Evolutionary conservation across 1,139 yeast species (phyloP).

Genomic region (Kluyveromyces sp.): DNA sequence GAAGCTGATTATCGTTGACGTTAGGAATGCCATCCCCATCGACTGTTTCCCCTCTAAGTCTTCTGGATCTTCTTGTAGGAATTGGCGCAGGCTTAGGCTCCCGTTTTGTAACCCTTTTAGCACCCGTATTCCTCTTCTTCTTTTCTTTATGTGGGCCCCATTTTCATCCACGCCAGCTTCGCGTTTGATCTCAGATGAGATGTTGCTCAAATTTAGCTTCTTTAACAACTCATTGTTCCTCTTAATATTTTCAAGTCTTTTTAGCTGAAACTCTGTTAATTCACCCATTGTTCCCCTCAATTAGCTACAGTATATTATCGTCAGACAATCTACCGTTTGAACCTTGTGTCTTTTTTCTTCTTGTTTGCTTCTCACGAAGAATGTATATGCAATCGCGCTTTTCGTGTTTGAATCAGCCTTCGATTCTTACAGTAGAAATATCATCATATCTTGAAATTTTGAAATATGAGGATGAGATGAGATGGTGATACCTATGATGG

Average conservation of each 20-base stretch:
- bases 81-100: constrained; percentile 23
- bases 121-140: constrained; percentile 17
- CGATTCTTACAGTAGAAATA: too few relatives aligned
- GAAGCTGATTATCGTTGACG: constrained; percentile 24
- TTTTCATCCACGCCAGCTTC: constrained; percentile 26
- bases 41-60: constrained; percentile 51
- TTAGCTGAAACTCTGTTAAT: constrained; percentile 61
- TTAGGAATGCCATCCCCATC: constrained; percentile 29
- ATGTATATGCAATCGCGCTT: too few relatives aligned
- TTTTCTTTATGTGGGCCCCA: constrained; percentile 23
- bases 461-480: too few relatives aligned
- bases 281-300: constrained; percentile 24
- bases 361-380: background rate
- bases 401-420: too few relatives aligned
- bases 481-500: too few relatives aligned
- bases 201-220: constrained; percentile 38
- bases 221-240: constrained; percentile 45
- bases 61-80: constrained; percentile 57
- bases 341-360: background rate
- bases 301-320: background rate
- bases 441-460: too few relatives aligned
- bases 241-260: constrained; percentile 55
- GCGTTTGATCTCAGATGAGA: constrained; percentile 33
- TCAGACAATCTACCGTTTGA: too few relatives aligned
- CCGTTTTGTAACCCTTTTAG: constrained; percentile 11